These are phyloP conservation scores for Ambrosia hybrid DNA, from an alignment of 140 eudicot genomes.

Conservation along the genomic window DNA sequence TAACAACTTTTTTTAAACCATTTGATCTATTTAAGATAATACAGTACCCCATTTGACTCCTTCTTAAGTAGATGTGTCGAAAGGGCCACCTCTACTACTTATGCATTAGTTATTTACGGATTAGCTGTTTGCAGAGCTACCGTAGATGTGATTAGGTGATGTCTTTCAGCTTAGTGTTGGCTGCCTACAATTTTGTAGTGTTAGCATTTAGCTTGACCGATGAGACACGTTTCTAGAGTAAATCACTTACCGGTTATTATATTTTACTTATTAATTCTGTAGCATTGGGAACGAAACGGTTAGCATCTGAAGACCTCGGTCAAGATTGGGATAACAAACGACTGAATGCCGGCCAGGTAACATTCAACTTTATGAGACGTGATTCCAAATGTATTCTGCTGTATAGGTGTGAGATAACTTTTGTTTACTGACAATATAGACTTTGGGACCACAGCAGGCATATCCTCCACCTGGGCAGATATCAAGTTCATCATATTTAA, in stretches of 20 bases:
- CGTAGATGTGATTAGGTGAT: neutral
- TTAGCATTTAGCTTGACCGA: constrained; percentile 14
- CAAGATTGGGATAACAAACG: constrained; percentile 74
- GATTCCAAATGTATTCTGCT: constrained; percentile 3
- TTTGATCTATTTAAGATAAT: neutral
- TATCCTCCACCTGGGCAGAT: constrained; percentile 44
- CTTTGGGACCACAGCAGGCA: constrained; percentile 51
- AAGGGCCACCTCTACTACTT: neutral
- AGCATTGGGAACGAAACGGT: constrained; percentile 82
- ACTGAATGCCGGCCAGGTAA: constrained; percentile 82
- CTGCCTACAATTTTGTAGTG: neutral
- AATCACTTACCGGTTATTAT: constrained; percentile 18
- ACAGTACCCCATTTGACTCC: neutral
- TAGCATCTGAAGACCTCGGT: constrained; percentile 80
- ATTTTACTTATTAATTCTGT: constrained; percentile 22
- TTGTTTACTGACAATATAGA: constrained; percentile 27
- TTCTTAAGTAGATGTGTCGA: neutral
- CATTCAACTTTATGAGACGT: constrained; percentile 4
- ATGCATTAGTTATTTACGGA: neutral
- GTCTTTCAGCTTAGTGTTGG: neutral
- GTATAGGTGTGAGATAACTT: neutral
- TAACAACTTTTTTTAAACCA: neutral
- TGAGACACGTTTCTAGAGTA: constrained; percentile 2
- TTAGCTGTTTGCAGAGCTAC: neutral
- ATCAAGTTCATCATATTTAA: constrained; percentile 34